These are phyloP conservation scores for Selenicereus undatus DNA, from an alignment of 148 eudicot genomes.

Conservation along the genomic window DNA sequence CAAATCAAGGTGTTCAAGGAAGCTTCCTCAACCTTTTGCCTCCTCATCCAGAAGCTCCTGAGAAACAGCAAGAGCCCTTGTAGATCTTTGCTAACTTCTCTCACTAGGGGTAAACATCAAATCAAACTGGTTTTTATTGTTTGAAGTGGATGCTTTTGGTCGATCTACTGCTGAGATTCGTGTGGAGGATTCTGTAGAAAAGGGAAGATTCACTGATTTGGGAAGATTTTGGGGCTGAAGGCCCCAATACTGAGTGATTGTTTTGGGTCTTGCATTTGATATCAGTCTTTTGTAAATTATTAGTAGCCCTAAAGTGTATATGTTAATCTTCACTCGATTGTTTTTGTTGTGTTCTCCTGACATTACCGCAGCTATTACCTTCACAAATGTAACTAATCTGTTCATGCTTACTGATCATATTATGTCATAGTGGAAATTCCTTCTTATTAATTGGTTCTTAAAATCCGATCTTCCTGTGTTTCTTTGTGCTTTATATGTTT, in stretches of 20 bases:
- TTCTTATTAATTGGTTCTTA: neutral
- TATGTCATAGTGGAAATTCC: conserved; percentile 17
- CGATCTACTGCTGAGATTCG: conserved; percentile 23
- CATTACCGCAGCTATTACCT: conserved; percentile 11
- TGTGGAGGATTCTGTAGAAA: conserved; percentile 12
- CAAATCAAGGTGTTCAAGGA: conserved; percentile 55
- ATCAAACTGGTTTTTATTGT: conserved; percentile 25
- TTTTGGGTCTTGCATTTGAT: conserved; percentile 19
- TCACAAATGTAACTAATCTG: conserved; percentile 27
- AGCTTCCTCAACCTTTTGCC: conserved; percentile 81
- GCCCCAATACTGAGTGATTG: conserved; percentile 20
- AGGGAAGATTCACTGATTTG: conserved; percentile 3
- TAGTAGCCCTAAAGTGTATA: conserved; percentile 32
- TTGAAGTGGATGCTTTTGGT: conserved; percentile 17
- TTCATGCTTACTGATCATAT: conserved; percentile 13
- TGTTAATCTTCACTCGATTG: conserved; percentile 22
- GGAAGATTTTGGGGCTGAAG: conserved; percentile 9
- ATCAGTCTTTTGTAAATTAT: conserved; percentile 43
- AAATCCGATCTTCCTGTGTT: neutral
- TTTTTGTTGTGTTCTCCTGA: conserved; percentile 20
- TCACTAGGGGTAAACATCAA: conserved; percentile 9
- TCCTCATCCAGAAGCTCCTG: conserved; percentile 46
- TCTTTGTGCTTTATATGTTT: no score
- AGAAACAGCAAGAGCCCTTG: conserved; percentile 37
- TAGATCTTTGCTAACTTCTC: conserved; percentile 24